phyloP scores from a whole-genome alignment of 202 grass and related monocot genomes.

The Elaeis oleifera region DNA sequence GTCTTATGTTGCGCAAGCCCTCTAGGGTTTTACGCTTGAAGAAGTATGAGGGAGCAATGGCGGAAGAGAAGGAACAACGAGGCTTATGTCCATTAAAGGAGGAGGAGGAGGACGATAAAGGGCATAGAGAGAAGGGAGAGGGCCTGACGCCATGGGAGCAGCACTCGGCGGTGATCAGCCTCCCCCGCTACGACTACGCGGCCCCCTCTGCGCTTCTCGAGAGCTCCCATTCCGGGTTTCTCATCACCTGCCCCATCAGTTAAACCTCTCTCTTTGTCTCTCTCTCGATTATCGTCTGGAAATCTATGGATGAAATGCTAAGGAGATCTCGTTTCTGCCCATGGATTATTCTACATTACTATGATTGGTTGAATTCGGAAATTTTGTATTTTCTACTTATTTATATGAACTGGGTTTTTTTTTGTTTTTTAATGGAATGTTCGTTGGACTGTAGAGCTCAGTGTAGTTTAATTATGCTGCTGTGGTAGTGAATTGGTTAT shows the following conservation, averaged over 20 bases:
- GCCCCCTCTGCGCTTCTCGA: conserved; percentile 60
- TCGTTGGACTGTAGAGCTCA: too few relatives aligned
- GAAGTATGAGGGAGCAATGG: background rate
- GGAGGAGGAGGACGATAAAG: background rate
- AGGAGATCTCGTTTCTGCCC: background rate
- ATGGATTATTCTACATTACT: too few relatives aligned
- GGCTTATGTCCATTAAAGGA: background rate
- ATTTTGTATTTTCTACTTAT: too few relatives aligned
- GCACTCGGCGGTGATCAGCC: conserved; percentile 73
- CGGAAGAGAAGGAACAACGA: conserved; percentile 4
- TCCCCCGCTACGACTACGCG: conserved; percentile 88
- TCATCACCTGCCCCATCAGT: conserved; percentile 99
- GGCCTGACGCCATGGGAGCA: conserved; percentile 70
- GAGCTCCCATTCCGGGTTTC: conserved; percentile 69
- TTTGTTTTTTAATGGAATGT: too few relatives aligned
- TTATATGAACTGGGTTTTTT: too few relatives aligned
- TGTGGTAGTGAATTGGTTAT: too few relatives aligned
- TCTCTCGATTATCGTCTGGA: background rate
- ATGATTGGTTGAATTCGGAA: too few relatives aligned
- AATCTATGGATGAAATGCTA: background rate
- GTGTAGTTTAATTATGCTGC: too few relatives aligned
- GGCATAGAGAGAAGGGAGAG: background rate
- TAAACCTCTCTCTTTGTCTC: conserved; percentile 17
- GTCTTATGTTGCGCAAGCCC: too few relatives aligned
- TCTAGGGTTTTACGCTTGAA: too few relatives aligned